phyloP scores from a whole-genome alignment of 2,329 filamentous ascomycete species.

The Fusarium sororula region DNA sequence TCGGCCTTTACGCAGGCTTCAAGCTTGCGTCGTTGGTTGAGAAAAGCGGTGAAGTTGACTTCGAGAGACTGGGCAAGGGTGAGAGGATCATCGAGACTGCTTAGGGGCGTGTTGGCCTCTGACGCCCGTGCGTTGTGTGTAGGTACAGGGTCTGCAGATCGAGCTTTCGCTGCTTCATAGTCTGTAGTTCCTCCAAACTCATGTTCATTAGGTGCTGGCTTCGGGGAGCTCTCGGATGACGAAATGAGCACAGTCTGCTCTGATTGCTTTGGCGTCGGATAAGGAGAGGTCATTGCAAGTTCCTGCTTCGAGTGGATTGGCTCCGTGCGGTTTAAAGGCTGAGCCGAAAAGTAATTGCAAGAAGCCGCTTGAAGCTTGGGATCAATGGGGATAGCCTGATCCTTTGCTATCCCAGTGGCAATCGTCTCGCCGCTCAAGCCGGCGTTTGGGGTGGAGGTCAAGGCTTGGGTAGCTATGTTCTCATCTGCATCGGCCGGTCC shows the following conservation, averaged over 20 bases:
- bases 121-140: fast-evolving
- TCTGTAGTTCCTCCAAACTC: no score
- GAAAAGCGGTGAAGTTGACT: background rate
- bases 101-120: no score
- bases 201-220: fast-evolving
- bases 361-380: background rate
- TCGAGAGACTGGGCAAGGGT: background rate
- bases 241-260: background rate
- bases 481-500: background rate
- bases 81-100: background rate
- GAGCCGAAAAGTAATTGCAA: fast-evolving
- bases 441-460: background rate
- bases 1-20: background rate
- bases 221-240: background rate
- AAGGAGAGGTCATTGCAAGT: background rate
- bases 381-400: background rate
- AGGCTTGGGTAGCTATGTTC: background rate
- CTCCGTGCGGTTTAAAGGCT: no score
- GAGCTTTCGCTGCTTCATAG: background rate
- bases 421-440: fast-evolving
- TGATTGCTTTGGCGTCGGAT: fast-evolving
- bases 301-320: background rate
- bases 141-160: no score
- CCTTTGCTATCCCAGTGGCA: fast-evolving
- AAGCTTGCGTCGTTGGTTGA: background rate